Percentiles rank a stretch among this genome's conserved stretches.
Evolutionary conservation across 805 yeast species (phyloP).

Genomic region (Candida odintsovae): DNA sequence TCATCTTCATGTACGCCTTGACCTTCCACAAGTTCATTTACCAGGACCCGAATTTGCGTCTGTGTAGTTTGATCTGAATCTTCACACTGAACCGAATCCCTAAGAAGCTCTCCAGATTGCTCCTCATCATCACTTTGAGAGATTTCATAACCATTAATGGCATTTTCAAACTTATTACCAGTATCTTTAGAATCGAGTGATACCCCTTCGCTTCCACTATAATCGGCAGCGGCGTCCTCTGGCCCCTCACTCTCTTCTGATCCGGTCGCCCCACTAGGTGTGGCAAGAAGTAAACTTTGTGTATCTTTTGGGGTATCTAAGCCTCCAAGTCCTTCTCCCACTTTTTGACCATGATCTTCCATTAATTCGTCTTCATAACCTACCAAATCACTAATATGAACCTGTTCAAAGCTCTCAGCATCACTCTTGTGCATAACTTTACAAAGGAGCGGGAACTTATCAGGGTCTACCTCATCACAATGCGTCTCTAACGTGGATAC

Average conservation of each 20-base stretch:
- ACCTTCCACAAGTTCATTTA: too few species aligned
- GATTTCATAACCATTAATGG: not conserved
- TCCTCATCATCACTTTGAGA: not conserved
- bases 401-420: not conserved
- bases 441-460: constrained; percentile 2
- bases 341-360: not conserved
- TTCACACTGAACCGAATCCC: too few species aligned
- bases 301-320: not conserved
- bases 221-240: not conserved
- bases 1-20: too few species aligned
- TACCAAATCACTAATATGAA: not conserved
- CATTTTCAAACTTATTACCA: not conserved
- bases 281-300: not conserved
- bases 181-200: not conserved
- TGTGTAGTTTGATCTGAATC: too few species aligned
- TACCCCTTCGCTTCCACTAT: not conserved
- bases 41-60: too few species aligned
- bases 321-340: not conserved
- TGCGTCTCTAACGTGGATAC: constrained; percentile 2
- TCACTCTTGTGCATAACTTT: not conserved
- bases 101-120: not conserved
- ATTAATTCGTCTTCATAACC: not conserved
- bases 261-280: not conserved
- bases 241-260: not conserved
- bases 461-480: constrained; percentile 1